These are phyloP conservation scores for Psophocarpus tetragonolobus DNA, from an alignment of 306 rosid species.

Conservation along the genomic window DNA sequence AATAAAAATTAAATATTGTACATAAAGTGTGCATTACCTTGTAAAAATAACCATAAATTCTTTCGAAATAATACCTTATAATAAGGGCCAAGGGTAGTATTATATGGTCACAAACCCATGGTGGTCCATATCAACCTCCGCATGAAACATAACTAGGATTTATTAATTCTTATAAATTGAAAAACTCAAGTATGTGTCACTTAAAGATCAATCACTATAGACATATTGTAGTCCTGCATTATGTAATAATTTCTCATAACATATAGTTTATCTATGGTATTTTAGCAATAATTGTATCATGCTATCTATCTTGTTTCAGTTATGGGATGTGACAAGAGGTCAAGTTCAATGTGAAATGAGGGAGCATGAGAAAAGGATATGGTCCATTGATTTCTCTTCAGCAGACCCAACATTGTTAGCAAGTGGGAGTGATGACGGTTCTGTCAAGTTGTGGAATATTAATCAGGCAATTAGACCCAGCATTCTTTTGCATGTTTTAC, in stretches of 20 bases:
- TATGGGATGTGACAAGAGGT: conserved; percentile 86
- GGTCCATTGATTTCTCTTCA: conserved; percentile 91
- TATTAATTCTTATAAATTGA: background rate
- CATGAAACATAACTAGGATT: background rate
- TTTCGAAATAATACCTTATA: too few relatives aligned
- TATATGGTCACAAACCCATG: background rate
- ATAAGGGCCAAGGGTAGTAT: too few relatives aligned
- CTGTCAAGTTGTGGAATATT: conserved; percentile 95
- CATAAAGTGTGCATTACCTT: too few relatives aligned
- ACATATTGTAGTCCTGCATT: background rate
- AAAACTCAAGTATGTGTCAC: background rate
- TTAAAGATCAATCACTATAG: background rate
- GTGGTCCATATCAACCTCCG: background rate
- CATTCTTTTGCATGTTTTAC: conserved; percentile 33
- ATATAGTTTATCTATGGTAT: conserved; percentile 3
- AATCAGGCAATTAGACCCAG: conserved; percentile 77
- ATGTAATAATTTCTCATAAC: background rate
- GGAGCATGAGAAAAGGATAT: conserved; percentile 81
- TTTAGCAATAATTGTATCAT: background rate
- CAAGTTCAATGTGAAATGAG: conserved; percentile 75
- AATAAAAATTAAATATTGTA: too few relatives aligned
- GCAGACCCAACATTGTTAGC: conserved; percentile 83
- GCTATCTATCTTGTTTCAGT: conserved; percentile 41
- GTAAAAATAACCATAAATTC: too few relatives aligned
- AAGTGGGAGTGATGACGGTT: conserved; percentile 82